Evolutionary conservation across 306 rosid species (phyloP), one percentile per base, ranked within the genome.

Genomic region (Aeschynomene evenia): DNA sequence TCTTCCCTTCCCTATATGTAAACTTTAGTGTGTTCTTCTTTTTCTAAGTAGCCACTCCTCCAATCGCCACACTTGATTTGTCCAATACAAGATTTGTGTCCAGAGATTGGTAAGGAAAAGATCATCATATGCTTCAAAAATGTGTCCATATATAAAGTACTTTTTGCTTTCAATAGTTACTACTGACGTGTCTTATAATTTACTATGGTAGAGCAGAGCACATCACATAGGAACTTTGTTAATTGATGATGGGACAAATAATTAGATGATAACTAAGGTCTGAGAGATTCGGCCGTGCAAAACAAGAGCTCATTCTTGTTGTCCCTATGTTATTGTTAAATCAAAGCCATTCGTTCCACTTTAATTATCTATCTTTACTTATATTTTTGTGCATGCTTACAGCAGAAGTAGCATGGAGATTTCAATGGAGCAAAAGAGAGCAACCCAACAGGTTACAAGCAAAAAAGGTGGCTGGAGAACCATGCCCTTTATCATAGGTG

Each of bases 401-500:
- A 22, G 58, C 70, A 78, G 43, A 77, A 55, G 54, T 74, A 70
- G 36, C 75, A 81, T 68, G 82, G 82, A 79, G 79, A 40, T 49
- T 14, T 11, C 83, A 72, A 72, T 74, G 42, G 77, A 83, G 74
- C 62, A 81, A 70, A 45, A 36, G 71, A 78, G 73, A 57, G 68
- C 71, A 45, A 29, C 62, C 39, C 65, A 77, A 71, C 46, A 73
- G 18, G 66, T 63, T 65, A 28, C 22, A 63, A 57, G 62, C 68
- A 82, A 61, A 62, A 89, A 74, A 80, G 98, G 98, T 63, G 98
- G 96, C 70, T 67, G 66, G 14, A 77, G 78, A 84, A 86, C 95
- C 80, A 80, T 92, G 85, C 93, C 96, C 31, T 90, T 90, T 67
- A 88, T 92, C 78, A 85, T 92, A 55, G 87, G 98, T 86, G 36